A percentile compares a stretch with the other conserved stretches of the same genome.
phyloP scores from a whole-genome alignment of 352 stramenopile genomes.

The Blastocystis sp. region DNA sequence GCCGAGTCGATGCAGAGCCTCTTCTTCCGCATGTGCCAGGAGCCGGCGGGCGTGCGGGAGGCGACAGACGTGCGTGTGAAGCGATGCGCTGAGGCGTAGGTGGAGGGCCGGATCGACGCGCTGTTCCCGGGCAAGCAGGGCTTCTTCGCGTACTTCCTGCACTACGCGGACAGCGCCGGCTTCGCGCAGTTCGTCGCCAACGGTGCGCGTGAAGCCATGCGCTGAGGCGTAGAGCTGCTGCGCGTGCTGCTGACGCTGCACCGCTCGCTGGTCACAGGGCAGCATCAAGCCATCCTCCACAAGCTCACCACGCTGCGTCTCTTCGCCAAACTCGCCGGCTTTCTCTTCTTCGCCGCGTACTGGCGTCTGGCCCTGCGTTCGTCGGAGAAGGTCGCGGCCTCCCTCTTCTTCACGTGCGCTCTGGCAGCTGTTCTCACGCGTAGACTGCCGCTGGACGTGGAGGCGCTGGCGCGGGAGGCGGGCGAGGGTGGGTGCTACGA shows the following conservation, averaged over 20 bases:
- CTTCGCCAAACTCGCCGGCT: conserved; percentile 43
- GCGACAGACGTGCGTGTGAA: background rate
- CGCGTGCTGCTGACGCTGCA: background rate
- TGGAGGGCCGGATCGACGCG: conserved; percentile 15
- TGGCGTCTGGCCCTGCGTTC: background rate
- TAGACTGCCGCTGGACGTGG: conserved; percentile 15
- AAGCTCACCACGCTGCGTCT: conserved; percentile 12
- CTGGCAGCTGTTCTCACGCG: background rate
- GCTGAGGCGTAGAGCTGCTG: conserved; percentile 6
- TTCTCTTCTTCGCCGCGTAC: background rate
- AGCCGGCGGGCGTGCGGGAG: background rate
- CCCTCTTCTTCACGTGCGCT: background rate
- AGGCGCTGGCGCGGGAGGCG: background rate
- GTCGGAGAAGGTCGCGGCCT: too few species aligned
- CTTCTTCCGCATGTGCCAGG: conserved; percentile 12
- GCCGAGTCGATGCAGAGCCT: conserved; percentile 8
- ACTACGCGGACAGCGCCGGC: background rate
- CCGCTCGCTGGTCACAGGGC: background rate
- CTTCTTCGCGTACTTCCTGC: conserved; percentile 58
- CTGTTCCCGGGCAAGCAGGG: conserved; percentile 60
- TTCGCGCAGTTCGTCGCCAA: conserved; percentile 1
- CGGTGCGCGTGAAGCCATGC: background rate
- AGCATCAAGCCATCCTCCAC: background rate
- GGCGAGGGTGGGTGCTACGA: conserved; percentile 8
- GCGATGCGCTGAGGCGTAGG: background rate